These are phyloP conservation scores for Sporisorium graminicola DNA, from an alignment of 1,284 basidiomycete genomes.

Conservation along the genomic window DNA sequence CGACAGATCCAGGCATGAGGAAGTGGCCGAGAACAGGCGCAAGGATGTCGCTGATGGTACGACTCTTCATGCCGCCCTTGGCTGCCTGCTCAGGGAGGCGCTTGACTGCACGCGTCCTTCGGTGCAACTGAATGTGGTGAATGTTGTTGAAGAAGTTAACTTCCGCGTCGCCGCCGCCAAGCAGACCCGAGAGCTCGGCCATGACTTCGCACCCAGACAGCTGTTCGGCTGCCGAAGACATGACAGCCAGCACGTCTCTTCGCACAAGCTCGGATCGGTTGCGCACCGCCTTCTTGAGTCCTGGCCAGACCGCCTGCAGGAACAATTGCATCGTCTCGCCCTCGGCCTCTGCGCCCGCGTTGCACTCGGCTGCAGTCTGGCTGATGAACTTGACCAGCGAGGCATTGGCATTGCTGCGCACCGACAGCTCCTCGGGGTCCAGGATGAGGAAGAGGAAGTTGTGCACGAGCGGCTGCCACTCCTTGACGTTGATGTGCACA, in stretches of 20 bases:
- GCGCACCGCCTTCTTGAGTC: slow-evolving; percentile 83
- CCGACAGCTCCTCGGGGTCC: slow-evolving; percentile 87
- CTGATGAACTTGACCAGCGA: slow-evolving; percentile 82
- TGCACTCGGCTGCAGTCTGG: slow-evolving; percentile 35
- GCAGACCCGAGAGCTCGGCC: slow-evolving; percentile 82
- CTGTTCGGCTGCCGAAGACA: slow-evolving; percentile 79
- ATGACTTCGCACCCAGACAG: slow-evolving; percentile 75
- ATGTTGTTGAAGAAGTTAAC: slow-evolving; percentile 98
- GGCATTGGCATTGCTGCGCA: slow-evolving; percentile 85
- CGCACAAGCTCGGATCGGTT: slow-evolving; percentile 90
- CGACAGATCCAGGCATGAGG: slow-evolving; percentile 73
- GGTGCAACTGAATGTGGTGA: slow-evolving; percentile 92
- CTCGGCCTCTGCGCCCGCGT: slow-evolving; percentile 22
- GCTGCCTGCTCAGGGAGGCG: slow-evolving; percentile 85
- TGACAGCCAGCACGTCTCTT: slow-evolving; percentile 83
- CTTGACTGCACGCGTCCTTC: slow-evolving; percentile 87
- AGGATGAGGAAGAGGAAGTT: slow-evolving; percentile 88
- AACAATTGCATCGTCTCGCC: slow-evolving; percentile 72
- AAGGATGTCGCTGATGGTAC: slow-evolving; percentile 84
- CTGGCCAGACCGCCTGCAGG: slow-evolving; percentile 80
- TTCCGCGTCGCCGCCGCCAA: slow-evolving; percentile 92
- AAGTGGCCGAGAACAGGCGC: slow-evolving; percentile 88
- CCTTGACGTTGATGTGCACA: slow-evolving; percentile 70
- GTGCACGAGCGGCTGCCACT: slow-evolving; percentile 88
- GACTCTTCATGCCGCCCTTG: slow-evolving; percentile 79